A percentile compares a stretch with the other conserved stretches of the same genome.
Conservation (phyloP, 768 basidiomycete genomes). For the Butyriboletus loyo region DNA sequence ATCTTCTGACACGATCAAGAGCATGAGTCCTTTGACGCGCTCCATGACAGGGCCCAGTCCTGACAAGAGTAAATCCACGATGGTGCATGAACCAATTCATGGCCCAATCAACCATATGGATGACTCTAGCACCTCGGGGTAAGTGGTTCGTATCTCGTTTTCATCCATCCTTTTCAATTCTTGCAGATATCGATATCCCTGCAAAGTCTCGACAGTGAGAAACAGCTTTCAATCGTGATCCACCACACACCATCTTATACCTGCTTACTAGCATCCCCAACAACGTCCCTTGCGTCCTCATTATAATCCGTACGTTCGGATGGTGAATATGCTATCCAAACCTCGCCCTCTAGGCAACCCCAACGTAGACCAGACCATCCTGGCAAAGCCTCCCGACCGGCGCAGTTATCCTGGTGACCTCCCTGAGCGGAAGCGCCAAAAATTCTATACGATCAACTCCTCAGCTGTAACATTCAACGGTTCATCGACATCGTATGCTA, state of each 20-base stretch:
- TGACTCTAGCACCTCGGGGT: conserved; percentile 23
- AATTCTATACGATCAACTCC: conserved; percentile 4
- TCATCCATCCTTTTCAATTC: conserved; percentile 4
- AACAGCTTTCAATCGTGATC: not conserved
- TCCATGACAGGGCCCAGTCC: conserved; percentile 9
- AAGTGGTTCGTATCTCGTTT: conserved; percentile 7
- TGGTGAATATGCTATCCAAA: not conserved
- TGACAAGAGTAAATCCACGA: conserved; percentile 9
- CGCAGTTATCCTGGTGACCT: not conserved
- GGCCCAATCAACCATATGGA: conserved; percentile 27
- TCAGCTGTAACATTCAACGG: not conserved
- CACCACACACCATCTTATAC: conserved; percentile 3
- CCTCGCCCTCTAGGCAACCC: conserved; percentile 19
- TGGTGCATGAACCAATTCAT: conserved; percentile 9
- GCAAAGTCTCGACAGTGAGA: conserved; percentile 21
- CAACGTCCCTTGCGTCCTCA: not conserved
- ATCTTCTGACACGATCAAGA: conserved; percentile 13
- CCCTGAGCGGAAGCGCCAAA: conserved; percentile 24
- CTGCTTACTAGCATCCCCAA: conserved; percentile 7
- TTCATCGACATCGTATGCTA: conserved; percentile 1
- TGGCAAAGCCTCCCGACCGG: conserved; percentile 6
- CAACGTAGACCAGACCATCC: conserved; percentile 17
- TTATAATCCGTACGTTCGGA: conserved; percentile 12
- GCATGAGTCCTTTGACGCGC: too few species aligned
- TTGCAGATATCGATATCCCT: conserved; percentile 4